Evolutionary conservation across 2,329 filamentous ascomycete species (phyloP).

Genomic region (Colletotrichum siamense): DNA sequence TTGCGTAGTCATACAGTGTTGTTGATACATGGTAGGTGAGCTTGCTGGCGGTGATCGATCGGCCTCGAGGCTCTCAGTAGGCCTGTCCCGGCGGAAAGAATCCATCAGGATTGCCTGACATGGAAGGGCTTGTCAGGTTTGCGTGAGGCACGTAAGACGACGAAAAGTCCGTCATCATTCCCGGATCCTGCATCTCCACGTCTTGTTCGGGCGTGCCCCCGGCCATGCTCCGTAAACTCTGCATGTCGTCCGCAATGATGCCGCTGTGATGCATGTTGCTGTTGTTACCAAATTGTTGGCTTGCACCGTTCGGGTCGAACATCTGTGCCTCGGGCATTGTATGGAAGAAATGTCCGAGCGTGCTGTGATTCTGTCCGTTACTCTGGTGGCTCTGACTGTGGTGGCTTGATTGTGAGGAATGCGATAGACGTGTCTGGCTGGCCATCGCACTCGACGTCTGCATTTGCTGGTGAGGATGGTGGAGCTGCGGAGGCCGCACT

Average conservation of each 20-base stretch:
- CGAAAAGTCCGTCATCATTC: slow-evolving; percentile 31
- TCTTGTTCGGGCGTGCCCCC: slow-evolving; percentile 34
- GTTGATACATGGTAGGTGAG: background rate
- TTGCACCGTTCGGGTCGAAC: slow-evolving; percentile 16
- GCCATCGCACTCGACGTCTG: slow-evolving; percentile 19
- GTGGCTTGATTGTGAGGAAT: slow-evolving; percentile 17
- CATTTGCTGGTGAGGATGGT: slow-evolving; percentile 16
- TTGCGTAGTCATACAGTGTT: background rate
- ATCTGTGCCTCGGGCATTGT: slow-evolving; percentile 17
- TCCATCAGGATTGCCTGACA: background rate
- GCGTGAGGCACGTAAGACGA: slow-evolving; percentile 18
- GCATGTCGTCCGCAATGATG: slow-evolving; percentile 42
- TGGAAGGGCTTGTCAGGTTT: slow-evolving; percentile 9
- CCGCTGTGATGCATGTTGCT: slow-evolving; percentile 26
- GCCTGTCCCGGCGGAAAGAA: slow-evolving; percentile 17
- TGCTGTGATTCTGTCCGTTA: slow-evolving; percentile 1
- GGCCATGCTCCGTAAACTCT: slow-evolving; percentile 38
- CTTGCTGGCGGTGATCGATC: background rate
- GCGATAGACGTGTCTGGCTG: slow-evolving; percentile 17
- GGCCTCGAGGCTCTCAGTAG: background rate
- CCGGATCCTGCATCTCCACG: slow-evolving; percentile 40
- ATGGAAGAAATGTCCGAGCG: slow-evolving; percentile 21
- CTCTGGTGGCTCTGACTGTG: slow-evolving; percentile 1
- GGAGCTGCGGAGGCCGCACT: slow-evolving; percentile 17
- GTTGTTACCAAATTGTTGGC: slow-evolving; percentile 5